Percentiles rank a stretch among this genome's conserved stretches.
Conservation (phyloP, 2,329 filamentous ascomycete species). For the Cladophialophora carrionii region DNA sequence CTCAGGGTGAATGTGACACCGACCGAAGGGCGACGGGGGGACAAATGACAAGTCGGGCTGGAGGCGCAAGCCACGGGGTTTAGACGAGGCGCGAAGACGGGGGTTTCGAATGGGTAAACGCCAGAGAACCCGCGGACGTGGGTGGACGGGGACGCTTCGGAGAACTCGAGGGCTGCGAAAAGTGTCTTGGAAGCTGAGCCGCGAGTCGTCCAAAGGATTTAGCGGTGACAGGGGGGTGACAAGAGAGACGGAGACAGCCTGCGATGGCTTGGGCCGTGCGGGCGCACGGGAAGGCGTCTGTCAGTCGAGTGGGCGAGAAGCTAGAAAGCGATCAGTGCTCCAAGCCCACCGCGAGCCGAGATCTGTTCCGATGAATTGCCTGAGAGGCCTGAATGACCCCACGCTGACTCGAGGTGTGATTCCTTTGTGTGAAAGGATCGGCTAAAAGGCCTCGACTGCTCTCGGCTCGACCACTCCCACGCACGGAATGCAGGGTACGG, state of each 20-base stretch:
- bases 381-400: constrained; percentile 9
- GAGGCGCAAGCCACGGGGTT: constrained; percentile 25
- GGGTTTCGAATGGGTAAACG: constrained; percentile 14
- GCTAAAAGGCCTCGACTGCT: constrained; percentile 12
- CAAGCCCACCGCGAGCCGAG: constrained; percentile 11
- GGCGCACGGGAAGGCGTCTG: constrained; percentile 21
- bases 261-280: constrained; percentile 12
- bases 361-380: constrained; percentile 21
- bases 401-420: constrained; percentile 3
- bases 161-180: neutral
- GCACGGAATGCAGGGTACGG: constrained; percentile 3
- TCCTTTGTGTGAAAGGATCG: constrained; percentile 11
- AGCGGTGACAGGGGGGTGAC: constrained; percentile 11
- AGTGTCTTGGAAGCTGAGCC: constrained; percentile 16
- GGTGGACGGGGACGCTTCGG: constrained; percentile 5
- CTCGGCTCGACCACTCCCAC: constrained; percentile 21
- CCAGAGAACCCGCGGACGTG: constrained; percentile 18
- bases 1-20: constrained; percentile 28
- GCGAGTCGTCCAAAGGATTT: constrained; percentile 14
- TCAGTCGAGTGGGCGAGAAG: neutral
- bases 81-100: constrained; percentile 2
- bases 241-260: constrained; percentile 12
- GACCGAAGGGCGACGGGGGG: constrained; percentile 4
- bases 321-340: constrained; percentile 1
- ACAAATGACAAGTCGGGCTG: constrained; percentile 18